phyloP scores from a whole-genome alignment of 2,329 filamentous ascomycete genomes.

The Beauveria sp. region DNA sequence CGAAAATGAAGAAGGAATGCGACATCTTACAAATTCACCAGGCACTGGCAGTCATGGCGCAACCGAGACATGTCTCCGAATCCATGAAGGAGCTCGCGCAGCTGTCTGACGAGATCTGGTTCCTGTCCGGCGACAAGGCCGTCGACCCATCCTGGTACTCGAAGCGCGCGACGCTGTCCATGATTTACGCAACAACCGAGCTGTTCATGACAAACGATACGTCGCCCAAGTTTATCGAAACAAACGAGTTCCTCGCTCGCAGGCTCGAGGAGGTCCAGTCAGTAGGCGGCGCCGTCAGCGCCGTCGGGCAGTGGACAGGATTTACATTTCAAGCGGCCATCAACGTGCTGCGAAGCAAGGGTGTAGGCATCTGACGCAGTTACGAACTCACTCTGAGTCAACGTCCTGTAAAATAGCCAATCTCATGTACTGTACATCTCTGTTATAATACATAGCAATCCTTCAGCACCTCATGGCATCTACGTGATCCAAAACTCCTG shows the following conservation, averaged over 20 bases:
- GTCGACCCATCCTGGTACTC: slow-evolving; percentile 87
- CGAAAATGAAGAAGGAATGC: neutral
- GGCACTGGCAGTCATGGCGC: slow-evolving; percentile 86
- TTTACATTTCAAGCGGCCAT: slow-evolving; percentile 72
- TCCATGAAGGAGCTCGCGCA: slow-evolving; percentile 72
- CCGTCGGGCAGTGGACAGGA: slow-evolving; percentile 68
- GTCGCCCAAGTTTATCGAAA: slow-evolving; percentile 65
- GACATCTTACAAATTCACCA: slow-evolving; percentile 25
- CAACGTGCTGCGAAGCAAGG: slow-evolving; percentile 83
- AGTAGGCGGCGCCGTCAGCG: slow-evolving; percentile 54
- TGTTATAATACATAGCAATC: neutral
- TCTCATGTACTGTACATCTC: neutral
- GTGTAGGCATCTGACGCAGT: slow-evolving; percentile 61
- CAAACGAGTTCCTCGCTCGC: slow-evolving; percentile 69
- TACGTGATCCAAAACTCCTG: neutral
- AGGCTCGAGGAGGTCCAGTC: slow-evolving; percentile 62
- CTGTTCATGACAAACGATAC: slow-evolving; percentile 90
- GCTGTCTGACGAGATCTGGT: slow-evolving; percentile 89
- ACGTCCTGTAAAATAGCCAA: neutral
- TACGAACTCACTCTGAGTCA: neutral
- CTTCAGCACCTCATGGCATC: neutral
- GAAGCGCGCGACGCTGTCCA: slow-evolving; percentile 48
- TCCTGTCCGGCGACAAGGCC: slow-evolving; percentile 70
- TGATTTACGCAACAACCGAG: slow-evolving; percentile 65
- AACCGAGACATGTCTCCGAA: slow-evolving; percentile 66